phyloP scores from a whole-genome alignment of 2,329 filamentous ascomycete genomes.

The Hymenotorrendiella dingleyae region DNA sequence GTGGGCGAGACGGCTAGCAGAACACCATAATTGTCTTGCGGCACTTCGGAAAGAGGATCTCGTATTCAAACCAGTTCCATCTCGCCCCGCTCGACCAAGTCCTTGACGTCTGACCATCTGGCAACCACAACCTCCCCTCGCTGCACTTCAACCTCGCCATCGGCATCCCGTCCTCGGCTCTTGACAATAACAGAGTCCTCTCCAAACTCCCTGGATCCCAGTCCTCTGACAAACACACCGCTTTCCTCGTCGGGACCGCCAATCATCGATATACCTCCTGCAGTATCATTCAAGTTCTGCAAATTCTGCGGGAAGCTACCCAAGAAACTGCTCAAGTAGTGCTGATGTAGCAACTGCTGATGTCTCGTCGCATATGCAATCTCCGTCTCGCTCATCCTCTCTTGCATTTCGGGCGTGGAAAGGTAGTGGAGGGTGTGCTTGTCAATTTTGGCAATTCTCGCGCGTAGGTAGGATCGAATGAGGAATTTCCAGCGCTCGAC shows the following conservation, averaged over 20 bases:
- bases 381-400: conserved; percentile 70
- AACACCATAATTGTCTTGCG: too few species aligned
- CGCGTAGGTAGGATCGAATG: conserved; percentile 73
- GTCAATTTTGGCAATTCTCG: conserved; percentile 86
- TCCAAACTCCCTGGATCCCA: conserved; percentile 48
- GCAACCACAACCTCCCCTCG: conserved; percentile 27
- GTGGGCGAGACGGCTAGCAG: too few species aligned
- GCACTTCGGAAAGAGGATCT: too few species aligned
- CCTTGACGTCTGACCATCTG: conserved; percentile 24
- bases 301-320: conserved; percentile 71
- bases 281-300: conserved; percentile 83
- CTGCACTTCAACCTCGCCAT: conserved; percentile 50
- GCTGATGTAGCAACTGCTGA: conserved; percentile 74
- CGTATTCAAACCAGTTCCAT: conserved; percentile 37
- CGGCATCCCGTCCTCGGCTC: conserved; percentile 58
- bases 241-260: conserved; percentile 76
- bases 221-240: conserved; percentile 77
- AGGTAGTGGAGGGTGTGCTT: conserved; percentile 70
- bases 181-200: conserved; percentile 78
- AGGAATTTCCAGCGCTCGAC: conserved; percentile 91
- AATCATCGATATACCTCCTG: conserved; percentile 87
- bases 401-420: conserved; percentile 45
- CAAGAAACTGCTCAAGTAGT: conserved; percentile 83
- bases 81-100: conserved; percentile 46
- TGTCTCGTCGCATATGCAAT: conserved; percentile 78